Evolutionary conservation across 2,329 filamentous ascomycete species (phyloP), one percentile per base, ranked within the genome.

Genomic region (Pseudophaeomoniella oleicola): DNA sequence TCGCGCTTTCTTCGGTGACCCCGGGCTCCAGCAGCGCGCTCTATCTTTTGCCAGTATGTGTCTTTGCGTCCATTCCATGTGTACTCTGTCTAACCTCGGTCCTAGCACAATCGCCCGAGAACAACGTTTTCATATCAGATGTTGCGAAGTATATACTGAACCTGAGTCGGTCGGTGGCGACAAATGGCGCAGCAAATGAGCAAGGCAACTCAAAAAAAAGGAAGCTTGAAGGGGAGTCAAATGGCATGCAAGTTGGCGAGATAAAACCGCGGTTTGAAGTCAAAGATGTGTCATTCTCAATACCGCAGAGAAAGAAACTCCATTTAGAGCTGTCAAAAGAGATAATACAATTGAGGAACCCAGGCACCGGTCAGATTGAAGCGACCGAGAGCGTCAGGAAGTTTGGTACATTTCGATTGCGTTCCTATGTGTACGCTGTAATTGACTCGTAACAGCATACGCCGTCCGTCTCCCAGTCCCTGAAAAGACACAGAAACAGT

Each of bases 231-330:
- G 35, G 17, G 14, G 34, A 18, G 11, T 30, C 40, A 13, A 46
- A 45, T 34, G 44, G 36, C 9, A 35, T 35, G 19, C 9, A 13
- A 34, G 34, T 42, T n/a, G 49, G 40, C 19, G 48, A 54, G 36
- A 44, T 52, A 39, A 31, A n/a, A 37, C 15, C 39, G 39, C 46
- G 31, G 42, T 63, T 67, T 40, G 63, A 64, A 40, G 58, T 66
- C 41, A 60, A 63, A 38, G 72, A 76, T 44, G 58, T 75, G 37
- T 75, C 71, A 38, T 76, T 78, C 53, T 63, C 71, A 12, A 62
- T 76, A 1, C 75, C 75, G 3, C 69, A 73, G 46, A 60, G 75
- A 37, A 79, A 78, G 59, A 78, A 78, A 58, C 60, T 76, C 41
- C 69, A 63, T 34, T 58, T 79, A 17, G 68, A 76, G 49, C 51